Conservation (phyloP, 1,139 yeast genomes). For the Yamadazyma atmosphaerica region DNA sequence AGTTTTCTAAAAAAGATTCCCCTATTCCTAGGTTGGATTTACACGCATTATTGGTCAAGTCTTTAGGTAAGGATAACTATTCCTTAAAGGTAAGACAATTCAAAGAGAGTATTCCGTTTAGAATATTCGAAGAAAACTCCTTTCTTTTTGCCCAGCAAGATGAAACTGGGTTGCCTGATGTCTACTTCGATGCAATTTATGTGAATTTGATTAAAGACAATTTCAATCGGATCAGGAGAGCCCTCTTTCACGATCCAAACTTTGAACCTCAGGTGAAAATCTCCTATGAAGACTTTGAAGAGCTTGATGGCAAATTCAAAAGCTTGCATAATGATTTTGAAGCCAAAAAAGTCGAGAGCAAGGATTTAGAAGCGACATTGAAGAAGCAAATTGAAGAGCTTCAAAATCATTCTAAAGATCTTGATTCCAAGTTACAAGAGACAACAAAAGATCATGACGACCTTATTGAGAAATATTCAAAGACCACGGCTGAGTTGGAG, state of each 20-base stretch:
- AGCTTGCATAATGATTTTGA: conserved; percentile 25
- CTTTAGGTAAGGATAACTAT: conserved; percentile 83
- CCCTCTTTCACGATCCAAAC: conserved; percentile 74
- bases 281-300: conserved; percentile 71
- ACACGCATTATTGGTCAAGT: conserved; percentile 59
- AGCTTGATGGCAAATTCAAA: conserved; percentile 46
- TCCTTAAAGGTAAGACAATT: conserved; percentile 73
- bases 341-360: conserved; percentile 25
- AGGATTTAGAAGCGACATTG: conserved; percentile 24
- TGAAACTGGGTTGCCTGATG: conserved; percentile 83
- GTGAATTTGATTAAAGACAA: conserved; percentile 70
- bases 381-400: conserved; percentile 29
- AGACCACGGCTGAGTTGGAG: conserved; percentile 32
- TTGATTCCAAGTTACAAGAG: conserved; percentile 14
- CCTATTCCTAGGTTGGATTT: conserved; percentile 70
- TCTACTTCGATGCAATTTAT: conserved; percentile 68
- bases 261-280: conserved; percentile 67
- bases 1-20: conserved; percentile 71
- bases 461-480: conserved; percentile 23
- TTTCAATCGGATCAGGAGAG: conserved; percentile 63
- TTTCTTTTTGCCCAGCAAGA: conserved; percentile 43
- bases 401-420: conserved; percentile 15
- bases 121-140: conserved; percentile 52
- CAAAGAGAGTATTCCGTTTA: conserved; percentile 56
- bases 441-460: conserved; percentile 19